Evolutionary conservation across 345 rosid species (phyloP).

Genomic region (Eucalyptus erythrocorys): DNA sequence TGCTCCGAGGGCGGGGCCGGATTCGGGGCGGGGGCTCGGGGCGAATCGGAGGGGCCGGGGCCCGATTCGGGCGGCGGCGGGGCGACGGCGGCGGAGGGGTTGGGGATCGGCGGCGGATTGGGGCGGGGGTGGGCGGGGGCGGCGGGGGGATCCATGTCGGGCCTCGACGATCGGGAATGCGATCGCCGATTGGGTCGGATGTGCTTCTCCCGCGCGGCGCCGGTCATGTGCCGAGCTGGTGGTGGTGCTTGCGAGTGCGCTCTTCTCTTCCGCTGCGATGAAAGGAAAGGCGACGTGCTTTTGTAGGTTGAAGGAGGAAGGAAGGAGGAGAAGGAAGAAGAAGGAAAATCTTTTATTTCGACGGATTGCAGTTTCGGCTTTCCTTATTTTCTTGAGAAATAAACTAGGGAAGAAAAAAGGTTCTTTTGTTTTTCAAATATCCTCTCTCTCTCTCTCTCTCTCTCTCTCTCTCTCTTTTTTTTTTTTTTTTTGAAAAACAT

Average conservation of each 20-base stretch:
- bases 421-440: not conserved
- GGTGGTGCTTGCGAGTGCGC: not conserved
- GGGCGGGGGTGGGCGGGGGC: not conserved
- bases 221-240: not conserved
- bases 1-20: not conserved
- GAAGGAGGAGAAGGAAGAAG: not conserved
- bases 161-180: not conserved
- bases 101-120: not conserved
- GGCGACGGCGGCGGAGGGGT: not conserved
- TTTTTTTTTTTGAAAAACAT: no score
- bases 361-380: not conserved
- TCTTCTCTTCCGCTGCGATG: not conserved
- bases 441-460: not conserved
- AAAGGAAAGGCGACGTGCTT: not conserved
- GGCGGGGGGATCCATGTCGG: not conserved
- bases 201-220: constrained; percentile 2
- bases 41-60: constrained; percentile 31
- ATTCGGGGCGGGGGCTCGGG: not conserved
- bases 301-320: not conserved
- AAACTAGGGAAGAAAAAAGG: not conserved
- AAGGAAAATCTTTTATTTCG: not conserved
- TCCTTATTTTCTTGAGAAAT: not conserved
- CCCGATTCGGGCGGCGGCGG: constrained; percentile 18
- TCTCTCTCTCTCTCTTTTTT: no score
- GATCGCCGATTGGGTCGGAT: not conserved